Evolutionary conservation across 768 basidiomycete species (phyloP), one percentile per base, ranked within the genome.

Genomic region (Mycena belliarum): DNA sequence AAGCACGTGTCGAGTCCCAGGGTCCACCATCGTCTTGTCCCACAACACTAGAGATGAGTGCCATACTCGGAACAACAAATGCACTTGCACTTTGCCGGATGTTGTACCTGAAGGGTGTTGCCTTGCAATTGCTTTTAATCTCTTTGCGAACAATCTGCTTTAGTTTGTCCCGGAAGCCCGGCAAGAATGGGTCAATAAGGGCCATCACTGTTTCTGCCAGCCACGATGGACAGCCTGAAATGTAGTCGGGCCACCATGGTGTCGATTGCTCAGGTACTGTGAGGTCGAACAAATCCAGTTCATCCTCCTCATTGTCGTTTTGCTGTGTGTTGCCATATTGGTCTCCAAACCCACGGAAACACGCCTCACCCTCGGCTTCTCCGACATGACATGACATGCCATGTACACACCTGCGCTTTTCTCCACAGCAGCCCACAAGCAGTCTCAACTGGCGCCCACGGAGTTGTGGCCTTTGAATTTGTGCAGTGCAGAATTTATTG

Each of bases 1-100:
- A 70, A 0, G 87, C 82, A 58, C 83, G 82, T 18, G 58, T 66
- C 68, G 90, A 91, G 1, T n/a, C n/a, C n/a, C n/a, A n/a, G 63
- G 49, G 5, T 69, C 42, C 14, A 90, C 86, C 21, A 90, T 74
- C 16, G 73, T 67, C 0, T 81, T 81, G 26, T 86, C 75, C 80
- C 83, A 88, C 28, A 85, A 83, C 1, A 82, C 78, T 8, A 77
- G 11, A n/a, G n/a, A n/a, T 24, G 29, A 50, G 44, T 29, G 41
- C 11, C 26, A 21, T 51, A 78, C 80, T 80, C 48, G 80, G 79
- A 3, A 81, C 73, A 23, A 79, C 71, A 60, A 76, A 78, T 1
- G 73, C 79, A 8, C 70, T 65, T 28, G 73, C 74, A 1, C 78
- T 79, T 70, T 75, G 75, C 0, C 69, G 67, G 0, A 80, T 67